phyloP scores from a whole-genome alignment of 352 stramenopile species.

The Albugo candida region DNA sequence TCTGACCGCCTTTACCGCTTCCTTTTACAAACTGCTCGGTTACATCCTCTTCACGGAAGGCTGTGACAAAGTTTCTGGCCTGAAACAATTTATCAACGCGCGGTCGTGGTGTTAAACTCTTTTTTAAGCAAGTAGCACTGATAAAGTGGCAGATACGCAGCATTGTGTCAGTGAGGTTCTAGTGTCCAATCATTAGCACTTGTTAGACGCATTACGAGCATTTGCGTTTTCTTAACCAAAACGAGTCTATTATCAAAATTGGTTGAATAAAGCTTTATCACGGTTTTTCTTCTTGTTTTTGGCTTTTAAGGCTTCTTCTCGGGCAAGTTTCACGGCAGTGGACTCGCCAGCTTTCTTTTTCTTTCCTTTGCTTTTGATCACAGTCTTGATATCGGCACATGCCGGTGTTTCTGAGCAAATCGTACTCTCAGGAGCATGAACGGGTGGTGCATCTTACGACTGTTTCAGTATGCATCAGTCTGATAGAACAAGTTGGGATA shows the following conservation, averaged over 20 bases:
- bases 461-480: neutral
- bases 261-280: constrained; percentile 62
- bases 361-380: constrained; percentile 54
- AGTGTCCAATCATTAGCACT: no score
- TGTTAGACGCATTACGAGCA: no score
- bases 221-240: no score
- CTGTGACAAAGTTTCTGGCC: neutral
- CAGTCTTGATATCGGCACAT: constrained; percentile 37
- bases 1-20: constrained; percentile 75
- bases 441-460: neutral
- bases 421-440: neutral
- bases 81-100: no score
- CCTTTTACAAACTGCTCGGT: constrained; percentile 74
- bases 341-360: constrained; percentile 45
- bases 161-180: no score
- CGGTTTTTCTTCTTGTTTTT: constrained; percentile 37
- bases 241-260: constrained; percentile 34
- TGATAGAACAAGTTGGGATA: neutral
- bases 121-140: no score
- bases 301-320: constrained; percentile 41
- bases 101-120: no score
- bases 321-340: constrained; percentile 36
- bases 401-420: neutral
- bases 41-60: constrained; percentile 42
- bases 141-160: no score